Conservation (phyloP, 805 yeast genomes). For the Wickerhamomyces rabaulensis region DNA sequence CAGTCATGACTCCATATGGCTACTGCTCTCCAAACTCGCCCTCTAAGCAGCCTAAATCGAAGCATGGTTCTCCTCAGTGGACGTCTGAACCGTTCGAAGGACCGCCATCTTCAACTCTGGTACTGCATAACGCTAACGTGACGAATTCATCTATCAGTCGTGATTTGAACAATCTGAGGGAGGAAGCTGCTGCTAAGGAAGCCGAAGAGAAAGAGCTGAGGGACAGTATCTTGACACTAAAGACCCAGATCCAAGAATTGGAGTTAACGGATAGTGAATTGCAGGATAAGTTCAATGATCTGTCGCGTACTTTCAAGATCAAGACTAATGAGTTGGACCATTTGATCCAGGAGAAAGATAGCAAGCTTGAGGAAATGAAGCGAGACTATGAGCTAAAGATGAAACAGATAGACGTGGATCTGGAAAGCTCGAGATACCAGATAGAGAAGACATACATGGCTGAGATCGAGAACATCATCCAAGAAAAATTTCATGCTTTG, state of each 20-base stretch:
- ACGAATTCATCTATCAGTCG: not conserved
- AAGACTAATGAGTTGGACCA: conserved; percentile 28
- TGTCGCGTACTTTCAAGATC: conserved; percentile 20
- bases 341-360: conserved; percentile 24
- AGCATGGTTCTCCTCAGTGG: not conserved
- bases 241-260: conserved; percentile 33
- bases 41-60: not conserved
- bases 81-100: not conserved
- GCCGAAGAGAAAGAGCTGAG: conserved; percentile 17
- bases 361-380: conserved; percentile 16
- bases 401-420: conserved; percentile 28
- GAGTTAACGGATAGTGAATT: conserved; percentile 32
- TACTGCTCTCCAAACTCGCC: conserved; percentile 8
- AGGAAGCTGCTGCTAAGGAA: conserved; percentile 13
- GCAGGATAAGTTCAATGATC: conserved; percentile 16
- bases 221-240: conserved; percentile 24
- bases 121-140: not conserved
- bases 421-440: conserved; percentile 32
- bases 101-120: not conserved
- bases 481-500: conserved; percentile 19
- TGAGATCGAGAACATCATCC: conserved; percentile 35
- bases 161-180: conserved; percentile 11
- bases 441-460: conserved; percentile 28
- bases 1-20: conserved; percentile 8
- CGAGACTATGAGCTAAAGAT: conserved; percentile 27